Base-by-base conservation (phyloP, 805 yeast genomes). In the Saccharomyces jurei region DNA sequence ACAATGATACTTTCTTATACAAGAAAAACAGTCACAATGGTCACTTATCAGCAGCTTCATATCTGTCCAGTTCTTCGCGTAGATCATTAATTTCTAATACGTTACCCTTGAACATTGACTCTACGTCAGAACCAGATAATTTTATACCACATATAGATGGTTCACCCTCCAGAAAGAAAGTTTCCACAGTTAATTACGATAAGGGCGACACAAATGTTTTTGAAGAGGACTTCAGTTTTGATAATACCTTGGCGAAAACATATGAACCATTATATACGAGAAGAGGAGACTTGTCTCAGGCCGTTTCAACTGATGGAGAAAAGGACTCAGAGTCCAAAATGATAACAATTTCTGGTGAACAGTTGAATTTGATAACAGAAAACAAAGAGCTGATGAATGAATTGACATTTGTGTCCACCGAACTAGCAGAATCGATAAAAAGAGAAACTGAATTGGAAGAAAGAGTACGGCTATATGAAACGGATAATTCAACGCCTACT, bases 361-460 rank as follows among this genome's bases (percentile, higher is more conserved):
- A 86, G 60, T 65, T 83, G 52, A 82, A 83, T 1, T 72, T 86
- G 6, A 74, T 86, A 72, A 79, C 75, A 36, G 81, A 86, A 52
- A 85, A 82, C 57, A 76, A 76, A 50, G 79, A 77, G 27, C 67
- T 87, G 44, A 73, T 85, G 60, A 76, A 78, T 53, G 92, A 87
- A 63, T 69, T 87, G 46, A 85, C 83, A 56, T 63, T 86, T 26
- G 84, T 87, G 1, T 83, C 91, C 0, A 78, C 80, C 27, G 95
- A 87, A 62, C 73, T 87, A 50, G 91, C 90, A 0, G 81, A 81
- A 26, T 83, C 91, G 0, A 84, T 87, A 49, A 78, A 81, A 52
- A 72, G 94, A 46, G 95, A 87, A 65, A 73, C 86, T n/a, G 66
- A 73, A 21, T 64, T 87, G 48, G 90, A 84, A 61, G 71, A 72